Conservation (phyloP, 2,329 filamentous ascomycete species). For the Colletotrichum costaricense region DNA sequence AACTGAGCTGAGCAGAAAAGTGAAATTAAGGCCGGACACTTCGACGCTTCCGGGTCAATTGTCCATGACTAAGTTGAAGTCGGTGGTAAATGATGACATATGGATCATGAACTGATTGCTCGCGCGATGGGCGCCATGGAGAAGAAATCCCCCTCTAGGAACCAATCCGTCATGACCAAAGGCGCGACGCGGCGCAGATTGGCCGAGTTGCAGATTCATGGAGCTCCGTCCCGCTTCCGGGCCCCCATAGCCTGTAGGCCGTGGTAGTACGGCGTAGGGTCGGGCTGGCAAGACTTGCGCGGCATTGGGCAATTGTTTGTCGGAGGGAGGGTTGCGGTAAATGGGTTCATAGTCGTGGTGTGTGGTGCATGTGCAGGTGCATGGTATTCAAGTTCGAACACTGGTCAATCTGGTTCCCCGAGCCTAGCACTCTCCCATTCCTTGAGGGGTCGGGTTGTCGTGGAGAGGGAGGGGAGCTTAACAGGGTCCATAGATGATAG, state of each 20-base stretch:
- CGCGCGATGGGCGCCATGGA: not conserved
- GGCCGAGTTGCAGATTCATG: conserved; percentile 24
- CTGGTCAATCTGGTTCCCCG: not conserved
- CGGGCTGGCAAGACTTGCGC: not conserved
- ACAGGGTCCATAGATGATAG: not conserved
- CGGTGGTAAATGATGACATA: not conserved
- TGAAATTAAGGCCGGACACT: not conserved
- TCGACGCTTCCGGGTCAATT: not conserved
- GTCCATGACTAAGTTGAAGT: not conserved
- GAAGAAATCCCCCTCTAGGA: not conserved
- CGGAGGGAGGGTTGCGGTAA: not conserved
- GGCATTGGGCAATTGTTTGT: conserved; percentile 8
- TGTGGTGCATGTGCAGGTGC: not conserved
- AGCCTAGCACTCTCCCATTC: not conserved
- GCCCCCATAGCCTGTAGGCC: not conserved
- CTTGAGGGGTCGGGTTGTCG: conserved; percentile 16
- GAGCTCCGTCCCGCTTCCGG: not conserved
- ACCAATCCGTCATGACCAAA: not conserved
- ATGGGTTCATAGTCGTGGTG: not conserved
- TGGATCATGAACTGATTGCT: not conserved
- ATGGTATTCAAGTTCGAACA: conserved; percentile 28
- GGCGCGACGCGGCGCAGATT: conserved; percentile 32
- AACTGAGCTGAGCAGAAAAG: too few relatives aligned
- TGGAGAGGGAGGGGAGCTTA: not conserved
- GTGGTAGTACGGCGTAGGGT: not conserved